Evolutionary conservation across 2,329 filamentous ascomycete species (phyloP).

Genomic region (Colletotrichum musae): DNA sequence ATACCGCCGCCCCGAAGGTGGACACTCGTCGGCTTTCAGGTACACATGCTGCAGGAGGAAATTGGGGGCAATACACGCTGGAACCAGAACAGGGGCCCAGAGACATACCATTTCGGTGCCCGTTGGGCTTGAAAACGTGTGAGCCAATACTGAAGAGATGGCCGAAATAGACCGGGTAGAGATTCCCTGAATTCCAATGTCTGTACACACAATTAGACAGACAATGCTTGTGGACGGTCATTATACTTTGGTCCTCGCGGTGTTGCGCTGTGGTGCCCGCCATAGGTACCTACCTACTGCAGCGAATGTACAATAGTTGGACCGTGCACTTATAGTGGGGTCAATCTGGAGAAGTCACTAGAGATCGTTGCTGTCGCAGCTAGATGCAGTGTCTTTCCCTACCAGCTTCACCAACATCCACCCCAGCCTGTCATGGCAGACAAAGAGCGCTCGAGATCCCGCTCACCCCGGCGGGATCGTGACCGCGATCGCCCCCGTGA

Average conservation of each 20-base stretch:
- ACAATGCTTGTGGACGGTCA: too few relatives aligned
- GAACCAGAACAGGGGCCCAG: background rate
- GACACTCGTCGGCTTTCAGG: background rate
- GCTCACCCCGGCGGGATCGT: constrained; percentile 40
- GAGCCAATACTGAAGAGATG: background rate
- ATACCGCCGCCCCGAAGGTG: background rate
- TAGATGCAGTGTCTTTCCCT: background rate
- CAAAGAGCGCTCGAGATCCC: constrained; percentile 35
- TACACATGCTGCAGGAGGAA: background rate
- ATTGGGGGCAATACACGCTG: background rate
- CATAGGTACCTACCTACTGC: too few relatives aligned
- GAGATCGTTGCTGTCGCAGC: background rate
- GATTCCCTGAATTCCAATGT: too few relatives aligned
- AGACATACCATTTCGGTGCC: background rate
- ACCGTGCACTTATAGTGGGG: background rate
- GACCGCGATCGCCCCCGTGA: constrained; percentile 36
- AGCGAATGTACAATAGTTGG: background rate
- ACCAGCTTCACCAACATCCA: background rate
- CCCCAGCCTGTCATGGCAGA: constrained; percentile 33
- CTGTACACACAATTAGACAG: too few relatives aligned
- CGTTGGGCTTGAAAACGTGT: background rate
- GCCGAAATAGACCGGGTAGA: background rate
- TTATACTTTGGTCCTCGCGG: too few relatives aligned
- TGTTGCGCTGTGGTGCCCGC: too few relatives aligned
- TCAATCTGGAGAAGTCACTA: background rate